Base-by-base conservation (phyloP, 1,284 basidiomycete species). In the Ceratobasidium sp. region DNA sequence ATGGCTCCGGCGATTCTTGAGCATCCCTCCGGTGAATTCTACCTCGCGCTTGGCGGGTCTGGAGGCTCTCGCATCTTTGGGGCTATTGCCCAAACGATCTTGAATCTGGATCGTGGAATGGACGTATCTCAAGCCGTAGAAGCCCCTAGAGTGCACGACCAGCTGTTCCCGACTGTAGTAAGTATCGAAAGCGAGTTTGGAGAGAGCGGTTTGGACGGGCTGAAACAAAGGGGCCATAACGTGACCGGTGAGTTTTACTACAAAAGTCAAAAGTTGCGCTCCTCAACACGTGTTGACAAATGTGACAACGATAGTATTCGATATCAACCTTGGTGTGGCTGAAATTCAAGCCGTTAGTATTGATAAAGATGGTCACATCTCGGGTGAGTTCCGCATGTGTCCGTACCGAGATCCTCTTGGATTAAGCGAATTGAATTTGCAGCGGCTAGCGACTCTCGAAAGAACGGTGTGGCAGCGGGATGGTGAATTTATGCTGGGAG, bases 41-140 rank as follows among this genome's bases (percentile, higher is more conserved):
- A 90, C 81, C 86, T 92, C 18, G 90, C 92, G 0, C 84, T 96
- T 40, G 97, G 97, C 70, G 97, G 93, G 20, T 92, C 95, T 0
- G 97, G 97, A 7, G 97, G 97, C 26, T 92, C 93, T 2, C 89
- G 93, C 23, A 98, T 99, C 79, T 95, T 97, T 84, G 88, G 91
- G 0, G 87, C 95, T 0, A 86, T 98, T 6, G 90, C 94, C 67
- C 96, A 97, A 84, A 91, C 93, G 33, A 85, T 99, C 9, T 85
- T 98, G 28, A 96, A 97, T 84, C 84, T 96, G 28, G 88, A 94
- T 77, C 94, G 94, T 89, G 96, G 94, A 0, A 88, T 95, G 85
- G 92, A 97, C 82, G 84, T 94, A 44, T 92, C 93, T 78, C 84
- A 89, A 44, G 95, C 97, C 0, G 91, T 99, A 51, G 97, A 99